Evolutionary conservation across 2,329 filamentous ascomycete genomes (phyloP).

Genomic region (Fulvia fulva): DNA sequence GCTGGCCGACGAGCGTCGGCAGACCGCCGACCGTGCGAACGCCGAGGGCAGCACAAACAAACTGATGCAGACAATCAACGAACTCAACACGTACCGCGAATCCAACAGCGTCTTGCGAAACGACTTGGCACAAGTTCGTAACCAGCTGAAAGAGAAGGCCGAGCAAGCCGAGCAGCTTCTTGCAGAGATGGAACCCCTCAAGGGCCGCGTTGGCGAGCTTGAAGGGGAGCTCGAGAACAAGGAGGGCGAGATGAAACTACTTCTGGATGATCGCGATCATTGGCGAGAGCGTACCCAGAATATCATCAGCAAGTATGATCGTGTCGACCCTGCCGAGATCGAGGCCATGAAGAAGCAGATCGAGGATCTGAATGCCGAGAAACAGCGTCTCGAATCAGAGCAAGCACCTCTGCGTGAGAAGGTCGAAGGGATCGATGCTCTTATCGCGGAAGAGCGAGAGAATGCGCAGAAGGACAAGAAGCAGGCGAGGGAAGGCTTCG

Average conservation of each 20-base stretch:
- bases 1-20: conserved; percentile 80
- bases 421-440: conserved; percentile 45
- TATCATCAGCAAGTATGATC: conserved; percentile 92
- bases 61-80: conserved; percentile 89
- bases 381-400: conserved; percentile 49
- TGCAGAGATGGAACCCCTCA: conserved; percentile 73
- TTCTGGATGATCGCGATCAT: conserved; percentile 86
- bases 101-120: conserved; percentile 87
- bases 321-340: conserved; percentile 88
- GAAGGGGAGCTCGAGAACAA: conserved; percentile 77
- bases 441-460: conserved; percentile 31
- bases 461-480: conserved; percentile 24
- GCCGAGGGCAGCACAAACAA: conserved; percentile 78
- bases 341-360: conserved; percentile 83
- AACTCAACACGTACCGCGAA: conserved; percentile 93
- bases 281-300: conserved; percentile 96
- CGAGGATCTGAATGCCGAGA: conserved; percentile 51
- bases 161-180: conserved; percentile 71
- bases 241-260: conserved; percentile 80
- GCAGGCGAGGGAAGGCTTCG: conserved; percentile 23
- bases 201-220: conserved; percentile 74
- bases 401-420: conserved; percentile 50
- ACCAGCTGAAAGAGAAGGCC: conserved; percentile 70
- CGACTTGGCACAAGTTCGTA: conserved; percentile 75
- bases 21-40: conserved; percentile 68